Conservation (phyloP, 768 basidiomycete species). For the Psilocybe cubensis region DNA sequence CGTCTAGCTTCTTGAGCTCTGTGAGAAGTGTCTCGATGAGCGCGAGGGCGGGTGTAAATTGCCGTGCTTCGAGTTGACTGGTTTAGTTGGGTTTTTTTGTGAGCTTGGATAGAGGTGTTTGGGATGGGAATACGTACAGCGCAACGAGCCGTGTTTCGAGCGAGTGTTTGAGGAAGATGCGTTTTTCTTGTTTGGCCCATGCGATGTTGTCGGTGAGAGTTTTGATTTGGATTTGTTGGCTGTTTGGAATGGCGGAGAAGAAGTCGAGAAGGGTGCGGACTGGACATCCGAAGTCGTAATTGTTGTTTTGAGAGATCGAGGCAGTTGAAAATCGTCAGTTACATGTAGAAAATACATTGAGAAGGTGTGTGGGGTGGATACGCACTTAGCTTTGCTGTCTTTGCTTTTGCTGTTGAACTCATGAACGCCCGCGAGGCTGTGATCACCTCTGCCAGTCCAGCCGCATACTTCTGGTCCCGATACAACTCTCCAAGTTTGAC, state of each 20-base stretch:
- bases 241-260: conserved; percentile 80
- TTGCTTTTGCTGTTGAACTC: conserved; percentile 95
- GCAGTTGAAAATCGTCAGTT: neutral
- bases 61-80: conserved; percentile 75
- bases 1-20: conserved; percentile 92
- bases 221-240: conserved; percentile 74
- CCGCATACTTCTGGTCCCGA: conserved; percentile 85
- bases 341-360: neutral
- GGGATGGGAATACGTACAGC: conserved; percentile 44
- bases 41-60: conserved; percentile 77
- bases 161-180: conserved; percentile 94
- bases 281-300: too few species aligned
- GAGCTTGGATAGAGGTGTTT: neutral
- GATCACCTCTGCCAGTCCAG: conserved; percentile 85
- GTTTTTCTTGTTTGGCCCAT: conserved; percentile 91
- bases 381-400: conserved; percentile 94
- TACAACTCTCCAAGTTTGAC: conserved; percentile 87
- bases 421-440: conserved; percentile 84
- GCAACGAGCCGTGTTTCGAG: conserved; percentile 87
- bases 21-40: conserved; percentile 88
- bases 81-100: conserved; percentile 7
- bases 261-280: conserved; percentile 93
- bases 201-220: conserved; percentile 90
- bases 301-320: too few species aligned
- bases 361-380: neutral